A percentile compares a stretch with the other conserved stretches of the same genome.
Evolutionary conservation across 2,329 filamentous ascomycete species (phyloP).

Genomic region (Biscogniauxia sp.): DNA sequence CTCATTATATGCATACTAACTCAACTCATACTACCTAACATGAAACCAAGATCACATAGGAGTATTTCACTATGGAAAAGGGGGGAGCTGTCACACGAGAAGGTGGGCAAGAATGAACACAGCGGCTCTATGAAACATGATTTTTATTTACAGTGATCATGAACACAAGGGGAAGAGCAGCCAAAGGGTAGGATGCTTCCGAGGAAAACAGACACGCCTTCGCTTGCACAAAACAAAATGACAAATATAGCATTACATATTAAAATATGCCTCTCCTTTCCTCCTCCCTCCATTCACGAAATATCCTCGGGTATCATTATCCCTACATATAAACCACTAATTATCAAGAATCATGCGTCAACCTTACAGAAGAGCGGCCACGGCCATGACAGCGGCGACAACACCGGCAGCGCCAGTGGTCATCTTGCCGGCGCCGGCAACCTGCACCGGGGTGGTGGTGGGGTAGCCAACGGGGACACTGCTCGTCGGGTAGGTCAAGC

Average conservation of each 20-base stretch:
- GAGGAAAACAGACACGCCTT: slow-evolving; percentile 10
- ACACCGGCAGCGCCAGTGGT: slow-evolving; percentile 23
- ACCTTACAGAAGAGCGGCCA: slow-evolving; percentile 23
- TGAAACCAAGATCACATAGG: background rate
- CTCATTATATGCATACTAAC: too few species aligned
- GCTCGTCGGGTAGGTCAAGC: background rate
- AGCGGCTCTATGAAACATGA: slow-evolving; percentile 13
- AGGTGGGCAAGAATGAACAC: background rate
- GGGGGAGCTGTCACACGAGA: too few species aligned
- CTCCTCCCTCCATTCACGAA: slow-evolving; percentile 7
- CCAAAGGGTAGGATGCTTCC: slow-evolving; percentile 11
- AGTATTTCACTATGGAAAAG: slow-evolving; percentile 2
- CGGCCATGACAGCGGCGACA: slow-evolving; percentile 22
- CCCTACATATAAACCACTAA: background rate
- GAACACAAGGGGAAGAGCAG: slow-evolving; percentile 19
- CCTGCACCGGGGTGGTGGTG: slow-evolving; percentile 13
- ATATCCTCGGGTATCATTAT: background rate
- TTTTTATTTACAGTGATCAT: slow-evolving; percentile 19
- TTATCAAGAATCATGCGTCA: background rate
- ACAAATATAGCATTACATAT: slow-evolving; percentile 21
- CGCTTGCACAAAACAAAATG: slow-evolving; percentile 6
- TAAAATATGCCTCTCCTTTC: slow-evolving; percentile 11
- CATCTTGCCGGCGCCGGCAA: slow-evolving; percentile 25
- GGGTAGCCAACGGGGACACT: slow-evolving; percentile 6
- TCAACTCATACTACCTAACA: too few species aligned